Base-by-base conservation (phyloP, 768 basidiomycete species). In the Austroboletus eburneus region DNA sequence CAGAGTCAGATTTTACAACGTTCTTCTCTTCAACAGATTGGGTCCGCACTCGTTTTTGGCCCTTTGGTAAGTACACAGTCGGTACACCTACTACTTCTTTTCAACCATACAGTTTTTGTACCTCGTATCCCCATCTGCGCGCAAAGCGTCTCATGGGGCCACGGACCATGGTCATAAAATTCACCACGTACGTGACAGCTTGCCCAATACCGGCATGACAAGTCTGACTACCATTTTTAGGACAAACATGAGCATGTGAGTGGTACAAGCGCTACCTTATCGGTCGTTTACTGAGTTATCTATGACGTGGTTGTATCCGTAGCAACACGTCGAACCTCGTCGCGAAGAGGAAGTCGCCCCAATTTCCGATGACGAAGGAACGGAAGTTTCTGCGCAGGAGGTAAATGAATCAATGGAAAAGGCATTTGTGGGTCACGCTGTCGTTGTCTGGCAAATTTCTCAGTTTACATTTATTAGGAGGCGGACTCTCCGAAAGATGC, bases 401-500 rank as follows among this genome's bases (percentile, higher is more conserved):
- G 48, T 69, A 40, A 58, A 64, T 37, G 62, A 66, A 27, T 67
- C 68, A 20, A 53, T 61, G 21, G 52, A 57, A 48, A 52, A 46
- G 34, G 59, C 56, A 10, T 49, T 53, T 6, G 65, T 67, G 29
- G 44, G 67, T 51, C 25, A 39, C 32, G 23, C 45, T 44, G n/a
- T 23, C 4, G 17, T 38, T 20, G 9, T 46, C 27, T 42, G 5
- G 30, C 20, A 25, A 32, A 7, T 6, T 29, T 36, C 29, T 52
- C 27, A 56, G 49, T 49, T 43, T n/a, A n/a, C n/a, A n/a, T n/a
- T n/a, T 29, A 20, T 21, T 37, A 70, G 67, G 53, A 54, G 21
- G 41, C 50, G 21, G 69, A 69, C 47, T 58, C 69, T 40, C 64
- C 67, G 14, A 67, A 57, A 36, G 56, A 60, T 18, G 58, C 67